Conservation (phyloP, 352 stramenopile genomes). For the Chrysophaeum taylorii region DNA sequence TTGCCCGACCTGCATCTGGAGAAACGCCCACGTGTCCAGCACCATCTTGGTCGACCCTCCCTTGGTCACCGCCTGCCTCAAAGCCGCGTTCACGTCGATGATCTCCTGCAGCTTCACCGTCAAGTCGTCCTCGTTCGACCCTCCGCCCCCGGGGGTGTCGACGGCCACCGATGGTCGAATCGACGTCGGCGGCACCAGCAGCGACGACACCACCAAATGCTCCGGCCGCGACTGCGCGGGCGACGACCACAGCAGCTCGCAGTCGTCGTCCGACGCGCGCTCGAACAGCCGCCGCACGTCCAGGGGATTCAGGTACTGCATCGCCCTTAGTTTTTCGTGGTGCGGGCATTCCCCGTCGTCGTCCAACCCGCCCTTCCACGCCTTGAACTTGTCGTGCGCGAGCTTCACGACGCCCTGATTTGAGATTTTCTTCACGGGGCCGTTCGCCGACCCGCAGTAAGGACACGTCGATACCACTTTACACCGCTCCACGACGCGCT, state of each 20-base stretch:
- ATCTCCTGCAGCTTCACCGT: slow-evolving; percentile 99
- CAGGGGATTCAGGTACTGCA: slow-evolving; percentile 38
- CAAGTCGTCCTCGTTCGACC: slow-evolving; percentile 96
- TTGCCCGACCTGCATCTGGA: slow-evolving; percentile 87
- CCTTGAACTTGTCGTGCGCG: slow-evolving; percentile 92
- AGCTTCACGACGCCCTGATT: slow-evolving; percentile 91
- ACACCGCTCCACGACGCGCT: slow-evolving; percentile 64
- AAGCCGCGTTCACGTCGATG: slow-evolving; percentile 92
- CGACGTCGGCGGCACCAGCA: slow-evolving; percentile 95
- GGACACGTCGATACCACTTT: slow-evolving; percentile 91
- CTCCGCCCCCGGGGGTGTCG: slow-evolving; percentile 72
- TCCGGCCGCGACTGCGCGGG: slow-evolving; percentile 82
- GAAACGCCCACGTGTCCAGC: slow-evolving; percentile 98
- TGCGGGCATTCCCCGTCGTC: slow-evolving; percentile 13
- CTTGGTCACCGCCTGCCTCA: slow-evolving; percentile 81
- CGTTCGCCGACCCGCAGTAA: slow-evolving; percentile 87
- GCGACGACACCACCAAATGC: slow-evolving; percentile 89
- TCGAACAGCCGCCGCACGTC: slow-evolving; percentile 84
- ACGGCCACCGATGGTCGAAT: slow-evolving; percentile 97
- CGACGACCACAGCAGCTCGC: slow-evolving; percentile 92
- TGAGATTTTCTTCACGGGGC: slow-evolving; percentile 92
- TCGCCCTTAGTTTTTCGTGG: slow-evolving; percentile 34
- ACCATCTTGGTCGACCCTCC: slow-evolving; percentile 94
- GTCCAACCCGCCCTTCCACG: slow-evolving; percentile 43
- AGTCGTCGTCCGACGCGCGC: slow-evolving; percentile 92